Evolutionary conservation across 306 rosid species (phyloP), one percentile per base, ranked within the genome.

Genomic region (Canavalia ensiformis): DNA sequence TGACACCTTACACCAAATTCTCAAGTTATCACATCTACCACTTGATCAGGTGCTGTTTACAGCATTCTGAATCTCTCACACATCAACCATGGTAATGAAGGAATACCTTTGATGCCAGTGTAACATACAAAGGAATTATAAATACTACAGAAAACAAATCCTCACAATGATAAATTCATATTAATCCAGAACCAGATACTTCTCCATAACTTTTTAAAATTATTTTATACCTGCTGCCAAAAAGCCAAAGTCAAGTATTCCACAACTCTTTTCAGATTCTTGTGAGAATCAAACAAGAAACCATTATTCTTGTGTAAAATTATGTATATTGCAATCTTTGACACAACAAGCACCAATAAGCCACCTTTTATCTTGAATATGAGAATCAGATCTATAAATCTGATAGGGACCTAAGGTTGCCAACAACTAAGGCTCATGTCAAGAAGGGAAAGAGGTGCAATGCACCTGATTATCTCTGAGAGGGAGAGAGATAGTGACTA

Each of bases 1-100:
- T 74, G 42, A 34, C 65, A 79, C 7, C 50, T 69, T 33, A 18
- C 51, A 33, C 10, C 57, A n/a, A 79, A 34, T 68, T 46, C 74
- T 46, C 34, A 28, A 42, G 52, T 52, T 52, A 28, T 33, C 8
- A 2, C 37, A 10, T 4, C 37, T 8, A 78, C 58, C 34, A 42
- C 47, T 55, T 30, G 68, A 54, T 13, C 35, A 54, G 65, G 46
- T 42, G 65, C 33, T 28, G 2, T 57, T 50, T n/a, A 29, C 66
- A 12, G 33, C 39, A 30, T 52, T 41, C 7, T 65, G 45, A 49
- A 41, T 49, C 31, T 41, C 45, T 29, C 13, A 5, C 46, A 42
- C 31, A 67, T 55, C 57, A 30, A 30, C 46, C 12, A 18, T 11
- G 60, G 59, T 57, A 31, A 28, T 31, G 29, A 63, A 34, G 34